A percentile compares a stretch with the other conserved stretches of the same genome.
Conservation (phyloP, 2,329 filamentous ascomycete species). For the Fusarium devonianum region DNA sequence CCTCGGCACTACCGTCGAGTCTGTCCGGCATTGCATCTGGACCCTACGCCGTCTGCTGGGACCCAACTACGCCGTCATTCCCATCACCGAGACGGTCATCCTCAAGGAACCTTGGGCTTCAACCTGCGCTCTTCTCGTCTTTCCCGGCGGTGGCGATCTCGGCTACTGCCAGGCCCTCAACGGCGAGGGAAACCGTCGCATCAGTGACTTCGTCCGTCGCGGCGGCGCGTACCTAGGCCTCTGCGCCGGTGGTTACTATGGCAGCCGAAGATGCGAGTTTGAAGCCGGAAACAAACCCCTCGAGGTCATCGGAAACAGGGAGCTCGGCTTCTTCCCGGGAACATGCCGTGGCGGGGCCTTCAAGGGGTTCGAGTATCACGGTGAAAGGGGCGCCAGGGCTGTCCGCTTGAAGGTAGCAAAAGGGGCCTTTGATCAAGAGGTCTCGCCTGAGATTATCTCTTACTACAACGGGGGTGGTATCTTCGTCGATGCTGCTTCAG, state of each 20-base stretch:
- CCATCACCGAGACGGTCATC: constrained; percentile 78
- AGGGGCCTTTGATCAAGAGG: constrained; percentile 60
- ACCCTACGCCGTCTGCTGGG: constrained; percentile 85
- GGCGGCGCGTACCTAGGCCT: constrained; percentile 90
- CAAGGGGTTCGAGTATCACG: constrained; percentile 87
- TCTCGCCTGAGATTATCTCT: constrained; percentile 70
- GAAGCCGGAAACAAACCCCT: constrained; percentile 80
- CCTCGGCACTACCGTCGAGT: constrained; percentile 84
- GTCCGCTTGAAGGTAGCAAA: constrained; percentile 71
- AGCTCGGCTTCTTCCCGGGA: constrained; percentile 88
- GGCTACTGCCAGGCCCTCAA: constrained; percentile 90
- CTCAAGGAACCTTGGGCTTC: constrained; percentile 91
- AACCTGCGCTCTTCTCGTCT: constrained; percentile 86
- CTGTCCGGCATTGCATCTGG: constrained; percentile 87
- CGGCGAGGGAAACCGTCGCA: constrained; percentile 84
- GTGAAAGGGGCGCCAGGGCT: constrained; percentile 82
- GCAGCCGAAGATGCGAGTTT: constrained; percentile 82
- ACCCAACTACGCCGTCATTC: constrained; percentile 91
- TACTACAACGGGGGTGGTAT: constrained; percentile 97
- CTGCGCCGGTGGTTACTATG: constrained; percentile 96
- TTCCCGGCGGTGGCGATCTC: constrained; percentile 93
- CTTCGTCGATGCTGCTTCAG: constrained; percentile 79
- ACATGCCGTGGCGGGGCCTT: constrained; percentile 87
- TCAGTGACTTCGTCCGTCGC: constrained; percentile 82
- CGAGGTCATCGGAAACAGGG: constrained; percentile 85